A percentile compares a stretch with the other conserved stretches of the same genome.
Evolutionary conservation across 2,329 filamentous ascomycete genomes (phyloP).

Genomic region (Talaromyces sp.): DNA sequence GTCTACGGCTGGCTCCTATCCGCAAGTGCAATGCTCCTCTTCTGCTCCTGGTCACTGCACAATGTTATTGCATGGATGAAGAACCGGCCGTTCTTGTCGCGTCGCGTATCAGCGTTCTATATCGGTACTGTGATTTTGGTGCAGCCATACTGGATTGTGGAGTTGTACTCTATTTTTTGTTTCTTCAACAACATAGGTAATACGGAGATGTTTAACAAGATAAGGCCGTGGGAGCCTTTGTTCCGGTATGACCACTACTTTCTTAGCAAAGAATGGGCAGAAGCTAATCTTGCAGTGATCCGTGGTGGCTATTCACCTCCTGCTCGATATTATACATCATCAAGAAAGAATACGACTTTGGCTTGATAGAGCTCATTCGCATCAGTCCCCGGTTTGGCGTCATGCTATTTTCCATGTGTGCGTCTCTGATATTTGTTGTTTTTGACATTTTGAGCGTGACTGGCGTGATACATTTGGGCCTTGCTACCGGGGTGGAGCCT

Average conservation of each 20-base stretch:
- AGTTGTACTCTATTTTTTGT: slow-evolving; percentile 65
- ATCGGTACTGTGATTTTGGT: slow-evolving; percentile 59
- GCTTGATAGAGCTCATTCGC: slow-evolving; percentile 56
- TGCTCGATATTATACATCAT: slow-evolving; percentile 62
- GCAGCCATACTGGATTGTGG: slow-evolving; percentile 64
- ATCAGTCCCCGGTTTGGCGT: slow-evolving; percentile 65
- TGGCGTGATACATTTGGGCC: slow-evolving; percentile 41
- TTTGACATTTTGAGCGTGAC: slow-evolving; percentile 63
- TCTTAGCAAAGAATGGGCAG: background rate
- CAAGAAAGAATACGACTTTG: slow-evolving; percentile 60
- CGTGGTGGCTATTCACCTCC: slow-evolving; percentile 68
- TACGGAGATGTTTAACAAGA: slow-evolving; percentile 49
- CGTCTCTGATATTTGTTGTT: slow-evolving; percentile 61
- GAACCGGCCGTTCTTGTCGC: slow-evolving; percentile 59
- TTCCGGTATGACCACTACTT: slow-evolving; percentile 46
- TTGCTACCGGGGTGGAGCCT: slow-evolving; percentile 59
- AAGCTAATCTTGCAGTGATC: slow-evolving; percentile 49
- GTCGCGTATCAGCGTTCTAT: slow-evolving; percentile 53
- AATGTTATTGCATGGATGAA: slow-evolving; percentile 69
- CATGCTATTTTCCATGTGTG: slow-evolving; percentile 59
- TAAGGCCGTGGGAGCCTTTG: slow-evolving; percentile 60
- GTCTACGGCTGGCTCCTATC: slow-evolving; percentile 64
- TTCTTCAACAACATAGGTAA: slow-evolving; percentile 59
- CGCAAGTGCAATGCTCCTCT: slow-evolving; percentile 59
- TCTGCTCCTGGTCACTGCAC: slow-evolving; percentile 62